These are phyloP conservation scores for Hortiboletus campestris DNA, from an alignment of 768 basidiomycete genomes.

Conservation along the genomic window DNA sequence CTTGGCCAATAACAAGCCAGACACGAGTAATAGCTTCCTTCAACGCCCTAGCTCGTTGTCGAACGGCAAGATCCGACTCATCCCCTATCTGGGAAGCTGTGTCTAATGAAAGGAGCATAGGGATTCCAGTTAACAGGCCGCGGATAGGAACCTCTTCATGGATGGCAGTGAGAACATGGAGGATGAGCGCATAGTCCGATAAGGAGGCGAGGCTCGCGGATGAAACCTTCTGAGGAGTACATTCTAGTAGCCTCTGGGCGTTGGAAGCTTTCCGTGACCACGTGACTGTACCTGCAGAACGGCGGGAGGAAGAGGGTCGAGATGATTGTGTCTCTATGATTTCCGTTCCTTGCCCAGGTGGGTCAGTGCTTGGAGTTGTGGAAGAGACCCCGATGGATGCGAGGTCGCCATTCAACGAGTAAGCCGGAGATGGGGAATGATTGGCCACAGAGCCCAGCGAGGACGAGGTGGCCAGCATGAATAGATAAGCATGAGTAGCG, in stretches of 20 bases:
- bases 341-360: slow-evolving; percentile 20
- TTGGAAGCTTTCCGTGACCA: slow-evolving; percentile 59
- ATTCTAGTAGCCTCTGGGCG: slow-evolving; percentile 51
- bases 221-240: slow-evolving; percentile 42
- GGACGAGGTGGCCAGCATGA: slow-evolving; percentile 71
- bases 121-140: slow-evolving; percentile 72
- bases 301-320: slow-evolving; percentile 41
- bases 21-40: slow-evolving; percentile 60
- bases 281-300: slow-evolving; percentile 47
- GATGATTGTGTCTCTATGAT: slow-evolving; percentile 26
- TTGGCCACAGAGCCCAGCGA: slow-evolving; percentile 49
- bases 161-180: slow-evolving; percentile 62
- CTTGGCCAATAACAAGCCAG: slow-evolving; percentile 67
- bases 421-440: slow-evolving; percentile 42
- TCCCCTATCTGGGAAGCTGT: slow-evolving; percentile 45
- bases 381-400: slow-evolving; percentile 28
- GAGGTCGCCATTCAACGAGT: slow-evolving; percentile 33
- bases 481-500: slow-evolving; percentile 77
- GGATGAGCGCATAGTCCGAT: slow-evolving; percentile 72
- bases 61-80: slow-evolving; percentile 35
- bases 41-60: slow-evolving; percentile 51
- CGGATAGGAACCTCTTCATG: slow-evolving; percentile 74
- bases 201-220: slow-evolving; percentile 54
- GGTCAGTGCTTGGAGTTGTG: slow-evolving; percentile 34
- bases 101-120: slow-evolving; percentile 83